Evolutionary conservation across 371 early-diverging fungal species (phyloP), one percentile per base, ranked within the genome.

Genomic region (Mucor irregularis): DNA sequence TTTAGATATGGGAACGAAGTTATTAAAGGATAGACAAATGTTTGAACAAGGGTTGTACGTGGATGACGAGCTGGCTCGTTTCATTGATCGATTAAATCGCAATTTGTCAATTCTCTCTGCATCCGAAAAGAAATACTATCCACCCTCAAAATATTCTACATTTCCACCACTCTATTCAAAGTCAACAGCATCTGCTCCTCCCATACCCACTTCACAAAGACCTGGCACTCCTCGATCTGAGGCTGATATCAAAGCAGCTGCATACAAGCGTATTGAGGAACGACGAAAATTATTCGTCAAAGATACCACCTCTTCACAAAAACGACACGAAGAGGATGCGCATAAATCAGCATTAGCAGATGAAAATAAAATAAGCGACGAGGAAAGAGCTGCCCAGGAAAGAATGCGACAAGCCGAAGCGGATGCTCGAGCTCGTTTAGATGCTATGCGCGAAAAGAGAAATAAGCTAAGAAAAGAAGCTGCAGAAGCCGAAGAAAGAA

Each of bases 1-100:
- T 14, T 38, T 67, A 3, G 49, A 57, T 13, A 28, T 56, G 3
- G 59, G 53, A 4, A 47, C 53, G 4, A 52, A 50, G 4, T 24
- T 51, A n/a, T 35, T 66, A 13, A 64, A 53, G 13, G 62, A 74
- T 5, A 61, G 62, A 33, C 69, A 74, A 40, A 77, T 77, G 78
- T 77, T 77, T 68, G 78, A 77, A 43, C 64, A 71, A 38, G 78
- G 78, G 0, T 33, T 74, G 0, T 77, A 62, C 61, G 66, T 77
- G 8, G 43, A 60, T 7, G 70, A 68, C 48, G 55, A 61, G 25
- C 21, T 77, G 11, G 70, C 72, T 24, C 58, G 58, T 0, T 77
- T 74, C 33, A 77, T 77, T 30, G 72, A 74, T 42, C 38, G 54
- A 0, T 35, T 75, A 13, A 55, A 65, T 11, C 37, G 59, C 24